Percentiles rank a stretch among this genome's conserved stretches.
Conservation (phyloP, 352 stramenopile genomes). For the Globisporangium nagaii region DNA sequence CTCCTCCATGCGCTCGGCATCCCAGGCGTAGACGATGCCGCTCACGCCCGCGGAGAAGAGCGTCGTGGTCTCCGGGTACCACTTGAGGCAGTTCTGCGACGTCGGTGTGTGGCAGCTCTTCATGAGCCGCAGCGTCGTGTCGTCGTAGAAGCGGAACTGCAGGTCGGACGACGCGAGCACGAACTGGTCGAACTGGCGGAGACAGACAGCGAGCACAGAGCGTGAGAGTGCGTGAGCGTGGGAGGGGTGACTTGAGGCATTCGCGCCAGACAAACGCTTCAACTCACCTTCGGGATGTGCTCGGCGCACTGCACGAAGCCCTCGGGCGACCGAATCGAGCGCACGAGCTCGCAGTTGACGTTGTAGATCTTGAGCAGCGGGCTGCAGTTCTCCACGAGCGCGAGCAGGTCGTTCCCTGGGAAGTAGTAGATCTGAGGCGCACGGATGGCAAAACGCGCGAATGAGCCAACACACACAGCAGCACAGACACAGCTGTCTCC, state of each 20-base stretch:
- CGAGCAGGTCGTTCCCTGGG: conserved; percentile 54
- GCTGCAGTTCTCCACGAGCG: conserved; percentile 71
- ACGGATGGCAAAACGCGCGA: too few relatives aligned
- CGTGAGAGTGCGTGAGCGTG: neutral
- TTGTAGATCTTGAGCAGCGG: conserved; percentile 83
- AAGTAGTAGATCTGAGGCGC: conserved; percentile 75
- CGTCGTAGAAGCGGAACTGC: conserved; percentile 83
- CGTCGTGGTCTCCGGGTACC: conserved; percentile 57
- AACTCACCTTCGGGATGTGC: conserved; percentile 56
- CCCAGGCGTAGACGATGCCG: conserved; percentile 83
- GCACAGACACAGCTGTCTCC: too few relatives aligned
- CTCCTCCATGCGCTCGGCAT: conserved; percentile 81
- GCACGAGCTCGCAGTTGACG: conserved; percentile 58
- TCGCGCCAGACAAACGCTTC: too few relatives aligned
- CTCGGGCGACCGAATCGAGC: conserved; percentile 56
- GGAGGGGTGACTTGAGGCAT: too few relatives aligned
- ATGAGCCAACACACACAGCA: too few relatives aligned
- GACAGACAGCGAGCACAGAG: neutral
- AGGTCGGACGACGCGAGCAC: conserved; percentile 76
- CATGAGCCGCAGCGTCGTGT: conserved; percentile 53
- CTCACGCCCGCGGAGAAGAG: conserved; percentile 82
- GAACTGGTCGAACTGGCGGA: conserved; percentile 53
- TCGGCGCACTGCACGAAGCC: conserved; percentile 78
- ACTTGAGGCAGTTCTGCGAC: conserved; percentile 79
- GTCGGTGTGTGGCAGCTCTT: conserved; percentile 81